These are phyloP conservation scores for Xanthoconium stramineum DNA, from an alignment of 768 basidiomycete genomes.

Conservation along the genomic window DNA sequence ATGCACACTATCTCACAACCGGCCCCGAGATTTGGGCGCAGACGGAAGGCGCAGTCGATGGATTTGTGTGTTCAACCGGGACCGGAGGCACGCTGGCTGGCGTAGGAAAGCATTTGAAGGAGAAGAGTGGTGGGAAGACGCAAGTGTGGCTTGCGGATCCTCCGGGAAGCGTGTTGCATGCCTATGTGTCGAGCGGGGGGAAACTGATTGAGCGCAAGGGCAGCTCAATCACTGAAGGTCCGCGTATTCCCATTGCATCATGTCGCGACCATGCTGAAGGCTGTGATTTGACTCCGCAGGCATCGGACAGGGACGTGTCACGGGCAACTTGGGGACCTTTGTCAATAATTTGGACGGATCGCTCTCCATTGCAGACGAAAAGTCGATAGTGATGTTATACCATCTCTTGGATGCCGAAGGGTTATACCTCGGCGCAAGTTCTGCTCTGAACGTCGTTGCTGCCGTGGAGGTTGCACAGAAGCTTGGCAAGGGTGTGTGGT, in stretches of 20 bases:
- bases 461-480: slow-evolving; percentile 84
- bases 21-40: slow-evolving; percentile 98
- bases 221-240: slow-evolving; percentile 92
- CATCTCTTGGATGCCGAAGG: slow-evolving; percentile 90
- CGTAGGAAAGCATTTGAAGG: slow-evolving; percentile 77
- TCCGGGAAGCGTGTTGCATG: slow-evolving; percentile 88
- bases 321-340: slow-evolving; percentile 84
- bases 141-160: slow-evolving; percentile 97
- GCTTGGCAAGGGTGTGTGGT: slow-evolving; percentile 68
- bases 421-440: slow-evolving; percentile 90
- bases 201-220: slow-evolving; percentile 73
- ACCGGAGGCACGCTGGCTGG: slow-evolving; percentile 97
- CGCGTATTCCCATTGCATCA: slow-evolving; percentile 2
- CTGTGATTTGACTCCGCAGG: slow-evolving; percentile 44
- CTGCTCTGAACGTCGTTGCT: slow-evolving; percentile 92
- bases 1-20: slow-evolving; percentile 84
- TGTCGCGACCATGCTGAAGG: background rate
- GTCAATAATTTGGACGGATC: slow-evolving; percentile 78
- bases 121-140: slow-evolving; percentile 71
- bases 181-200: slow-evolving; percentile 78
- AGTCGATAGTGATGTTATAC: slow-evolving; percentile 92
- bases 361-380: slow-evolving; percentile 80
- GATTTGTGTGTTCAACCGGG: slow-evolving; percentile 92
- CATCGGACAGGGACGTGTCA: slow-evolving; percentile 96
- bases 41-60: slow-evolving; percentile 73